Evolutionary conservation across 176 grass and related monocot species (phyloP), one percentile per base, ranked within the genome.

Genomic region (Tillandsia leiboldiana): DNA sequence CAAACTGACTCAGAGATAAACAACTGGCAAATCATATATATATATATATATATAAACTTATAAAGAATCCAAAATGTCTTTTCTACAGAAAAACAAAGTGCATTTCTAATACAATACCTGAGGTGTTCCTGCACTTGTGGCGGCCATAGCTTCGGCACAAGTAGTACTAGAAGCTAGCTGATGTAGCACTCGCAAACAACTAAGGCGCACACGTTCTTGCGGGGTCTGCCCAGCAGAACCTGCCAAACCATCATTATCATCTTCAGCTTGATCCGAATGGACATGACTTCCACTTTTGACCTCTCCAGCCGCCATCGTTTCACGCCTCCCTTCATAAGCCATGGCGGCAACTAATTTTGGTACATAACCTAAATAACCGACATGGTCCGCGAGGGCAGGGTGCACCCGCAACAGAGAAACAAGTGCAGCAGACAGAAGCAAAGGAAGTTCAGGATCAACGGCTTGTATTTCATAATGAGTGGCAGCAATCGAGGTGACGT

Each of bases 281-380:
- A 22, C 65, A 54, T 67, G 52, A 14, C 28, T 79, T 76, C 52
- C 69, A 87, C 63, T 79, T 66, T 78, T 81, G 49, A 66, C 50
- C 72, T 90, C 89, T 63, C 69, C 82, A 50, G 82, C 80, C 66
- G 94, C 87, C 94, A 99, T 99, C 67, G 83, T 85, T 28, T 93
- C 90, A 75, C 89, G 79, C 79, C 87, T 87, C 81, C 94, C 94
- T 78, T 99, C 94, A 47, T 90, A 89, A 17, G 89, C 94, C 90
- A 99, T 93, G 62, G 94, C 94, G 33, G 94, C 74, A 75, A 99
- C 87, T 47, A 99, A 75, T 77, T 99, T 99, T 58, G 94, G 94
- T 59, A 99, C 94, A 83, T 99, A 99, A 27, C 94, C 94, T 72
- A 99, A 86, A 82, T 99, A 99, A 78, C 94, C 94, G 58, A 99